Conservation (phyloP, 139 green algal genomes). For the Pycnococcus provasolii region DNA sequence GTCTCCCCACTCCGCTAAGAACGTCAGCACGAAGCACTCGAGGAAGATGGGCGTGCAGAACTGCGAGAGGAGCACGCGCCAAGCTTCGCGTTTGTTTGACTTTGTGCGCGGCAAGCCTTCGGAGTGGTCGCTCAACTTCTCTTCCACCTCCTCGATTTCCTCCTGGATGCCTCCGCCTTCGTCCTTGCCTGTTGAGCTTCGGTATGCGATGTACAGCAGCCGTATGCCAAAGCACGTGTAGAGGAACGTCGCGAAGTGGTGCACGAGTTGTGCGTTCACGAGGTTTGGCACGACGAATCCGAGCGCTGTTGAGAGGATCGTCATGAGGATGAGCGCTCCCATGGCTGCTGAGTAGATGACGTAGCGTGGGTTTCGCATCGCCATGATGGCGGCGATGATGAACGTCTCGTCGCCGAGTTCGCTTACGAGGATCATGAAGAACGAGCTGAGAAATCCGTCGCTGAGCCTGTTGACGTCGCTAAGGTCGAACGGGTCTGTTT, state of each 20-base stretch:
- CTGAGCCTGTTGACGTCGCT: background rate
- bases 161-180: conserved; percentile 5
- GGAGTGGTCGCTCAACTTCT: conserved; percentile 37
- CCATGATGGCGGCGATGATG: conserved; percentile 49
- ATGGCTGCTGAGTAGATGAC: conserved; percentile 37
- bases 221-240: conserved; percentile 49
- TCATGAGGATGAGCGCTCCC: conserved; percentile 40
- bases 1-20: conserved; percentile 97
- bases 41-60: conserved; percentile 78
- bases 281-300: conserved; percentile 42
- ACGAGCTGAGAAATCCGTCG: background rate
- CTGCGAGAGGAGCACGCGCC: conserved; percentile 33
- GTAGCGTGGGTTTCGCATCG: conserved; percentile 38
- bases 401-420: conserved; percentile 51
- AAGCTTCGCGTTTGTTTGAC: background rate
- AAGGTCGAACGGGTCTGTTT: too few relatives aligned
- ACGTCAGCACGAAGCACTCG: conserved; percentile 88
- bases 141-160: conserved; percentile 39
- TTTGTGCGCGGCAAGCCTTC: conserved; percentile 1
- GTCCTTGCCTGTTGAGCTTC: background rate
- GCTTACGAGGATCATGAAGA: conserved; percentile 17
- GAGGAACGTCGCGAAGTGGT: conserved; percentile 34
- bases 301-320: conserved; percentile 35
- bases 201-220: conserved; percentile 45
- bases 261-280: conserved; percentile 32